Percentiles rank a stretch among this genome's conserved stretches.
Evolutionary conservation across 2,329 filamentous ascomycete species (phyloP).

Genomic region (Ascochyta clinopodiicola): DNA sequence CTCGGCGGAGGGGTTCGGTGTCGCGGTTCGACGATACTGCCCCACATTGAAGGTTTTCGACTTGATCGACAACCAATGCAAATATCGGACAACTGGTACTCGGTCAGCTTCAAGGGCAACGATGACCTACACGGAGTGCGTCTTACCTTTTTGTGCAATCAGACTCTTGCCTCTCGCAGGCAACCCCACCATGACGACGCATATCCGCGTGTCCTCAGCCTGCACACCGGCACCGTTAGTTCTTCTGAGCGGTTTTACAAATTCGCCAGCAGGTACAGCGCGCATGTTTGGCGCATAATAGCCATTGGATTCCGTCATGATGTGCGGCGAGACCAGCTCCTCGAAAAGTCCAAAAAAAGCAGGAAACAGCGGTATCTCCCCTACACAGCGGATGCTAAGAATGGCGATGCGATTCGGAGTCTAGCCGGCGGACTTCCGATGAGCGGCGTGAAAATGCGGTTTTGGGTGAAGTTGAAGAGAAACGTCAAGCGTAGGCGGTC

Average conservation of each 20-base stretch:
- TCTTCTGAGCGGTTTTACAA: constrained; percentile 53
- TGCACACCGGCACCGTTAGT: constrained; percentile 74
- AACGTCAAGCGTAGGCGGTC: constrained; percentile 24
- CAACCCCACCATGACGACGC: constrained; percentile 97
- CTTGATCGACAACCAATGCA: constrained; percentile 94
- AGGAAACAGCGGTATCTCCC: constrained; percentile 22
- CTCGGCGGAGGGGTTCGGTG: constrained; percentile 87
- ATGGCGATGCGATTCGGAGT: constrained; percentile 36
- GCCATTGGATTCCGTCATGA: constrained; percentile 47
- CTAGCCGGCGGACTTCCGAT: constrained; percentile 41
- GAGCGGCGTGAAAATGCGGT: constrained; percentile 29
- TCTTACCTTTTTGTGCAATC: constrained; percentile 92
- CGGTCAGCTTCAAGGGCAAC: constrained; percentile 19
- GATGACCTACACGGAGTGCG: not conserved
- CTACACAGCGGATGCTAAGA: constrained; percentile 21
- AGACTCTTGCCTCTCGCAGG: constrained; percentile 96
- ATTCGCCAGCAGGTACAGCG: constrained; percentile 51
- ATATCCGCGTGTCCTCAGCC: constrained; percentile 95
- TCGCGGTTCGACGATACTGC: constrained; percentile 88
- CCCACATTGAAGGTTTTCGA: constrained; percentile 97
- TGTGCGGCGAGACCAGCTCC: constrained; percentile 38
- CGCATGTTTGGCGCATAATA: constrained; percentile 49
- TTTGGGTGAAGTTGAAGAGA: constrained; percentile 3
- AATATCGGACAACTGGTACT: constrained; percentile 68
- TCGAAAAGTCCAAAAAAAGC: constrained; percentile 21